Evolutionary conservation across 2,329 filamentous ascomycete genomes (phyloP).

Genomic region (Alternaria triticina): DNA sequence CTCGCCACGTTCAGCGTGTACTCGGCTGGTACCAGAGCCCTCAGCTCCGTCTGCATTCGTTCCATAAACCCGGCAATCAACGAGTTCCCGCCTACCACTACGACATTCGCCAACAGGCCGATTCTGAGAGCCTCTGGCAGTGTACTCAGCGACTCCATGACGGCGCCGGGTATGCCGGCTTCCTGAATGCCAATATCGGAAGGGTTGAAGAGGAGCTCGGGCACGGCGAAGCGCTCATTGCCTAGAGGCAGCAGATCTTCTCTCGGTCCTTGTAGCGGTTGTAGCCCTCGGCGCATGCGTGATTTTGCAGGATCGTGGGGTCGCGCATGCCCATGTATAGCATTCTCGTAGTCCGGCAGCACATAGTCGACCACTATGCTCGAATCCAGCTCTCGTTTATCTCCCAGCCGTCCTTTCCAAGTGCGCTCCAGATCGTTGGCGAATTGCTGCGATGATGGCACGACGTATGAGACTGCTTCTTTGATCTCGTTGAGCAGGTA

Average conservation of each 20-base stretch:
- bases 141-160: constrained; percentile 76
- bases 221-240: constrained; percentile 90
- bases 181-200: constrained; percentile 84
- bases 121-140: constrained; percentile 86
- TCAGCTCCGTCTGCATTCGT: constrained; percentile 75
- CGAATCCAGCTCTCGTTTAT: constrained; percentile 60
- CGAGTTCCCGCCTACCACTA: constrained; percentile 87
- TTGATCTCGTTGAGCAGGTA: constrained; percentile 97
- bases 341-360: constrained; percentile 76
- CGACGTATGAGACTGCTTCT: constrained; percentile 84
- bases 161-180: constrained; percentile 80
- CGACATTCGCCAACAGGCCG: constrained; percentile 81
- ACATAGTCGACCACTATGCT: constrained; percentile 86
- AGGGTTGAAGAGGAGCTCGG: constrained; percentile 88
- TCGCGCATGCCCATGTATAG: constrained; percentile 71
- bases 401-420: constrained; percentile 71
- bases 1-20: constrained; percentile 38
- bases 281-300: constrained; percentile 57
- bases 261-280: constrained; percentile 54
- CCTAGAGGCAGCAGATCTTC: constrained; percentile 87
- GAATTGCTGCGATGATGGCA: constrained; percentile 68
- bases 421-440: constrained; percentile 76
- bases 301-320: constrained; percentile 77
- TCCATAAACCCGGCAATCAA: constrained; percentile 81
- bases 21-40: constrained; percentile 55